Evolutionary conservation across 2,329 filamentous ascomycete species (phyloP), one percentile per base, ranked within the genome.

Genomic region (Fusarium sp.): DNA sequence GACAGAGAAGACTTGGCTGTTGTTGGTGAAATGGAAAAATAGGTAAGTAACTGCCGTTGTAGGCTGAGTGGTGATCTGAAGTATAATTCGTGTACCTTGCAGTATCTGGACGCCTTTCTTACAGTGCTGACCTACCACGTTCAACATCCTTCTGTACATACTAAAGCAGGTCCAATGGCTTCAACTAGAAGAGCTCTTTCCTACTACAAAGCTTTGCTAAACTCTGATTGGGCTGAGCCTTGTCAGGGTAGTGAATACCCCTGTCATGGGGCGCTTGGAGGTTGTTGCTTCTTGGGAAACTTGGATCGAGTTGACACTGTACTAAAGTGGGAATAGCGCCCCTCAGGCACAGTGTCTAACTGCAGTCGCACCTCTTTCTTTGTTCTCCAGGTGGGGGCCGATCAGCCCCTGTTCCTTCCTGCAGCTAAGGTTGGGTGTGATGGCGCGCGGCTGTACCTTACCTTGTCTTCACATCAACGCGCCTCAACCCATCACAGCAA

Each of bases 401-500:
- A 57, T 47, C 35, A n/a, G 37, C 28, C 72, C 71, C 52, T 69
- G 60, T 39, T 8, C 42, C 33, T 67, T 69, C 48, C 66, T 66
- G 66, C 61, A 69, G 53, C 35, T 65, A 29, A 55, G 66, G 62
- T 65, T 65, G 62, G 50, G 58, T 55, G 57, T 70, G 59, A 58
- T 63, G 65, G 72, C 65, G 69, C 68, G 72, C 72, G 72, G 70
- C 70, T 74, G 71, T 74, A 64, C 71, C 53, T 66, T 33, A 23
- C 35, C 58, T 58, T 57, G 60, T 61, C 47, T 58, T 64, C 58
- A 60, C 46, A 73, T 69, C 64, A 69, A 68, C 63, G 69, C 67
- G 69, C 66, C 63, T 61, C 56, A 57, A 62, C 62, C 62, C 57
- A 73, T 71, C 68, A 69, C 53, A 56, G 54, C 49, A 56, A 56